Evolutionary conservation across 352 stramenopile species (phyloP), one percentile per base, ranked within the genome.

Genomic region (Globisporangium iwayamae): DNA sequence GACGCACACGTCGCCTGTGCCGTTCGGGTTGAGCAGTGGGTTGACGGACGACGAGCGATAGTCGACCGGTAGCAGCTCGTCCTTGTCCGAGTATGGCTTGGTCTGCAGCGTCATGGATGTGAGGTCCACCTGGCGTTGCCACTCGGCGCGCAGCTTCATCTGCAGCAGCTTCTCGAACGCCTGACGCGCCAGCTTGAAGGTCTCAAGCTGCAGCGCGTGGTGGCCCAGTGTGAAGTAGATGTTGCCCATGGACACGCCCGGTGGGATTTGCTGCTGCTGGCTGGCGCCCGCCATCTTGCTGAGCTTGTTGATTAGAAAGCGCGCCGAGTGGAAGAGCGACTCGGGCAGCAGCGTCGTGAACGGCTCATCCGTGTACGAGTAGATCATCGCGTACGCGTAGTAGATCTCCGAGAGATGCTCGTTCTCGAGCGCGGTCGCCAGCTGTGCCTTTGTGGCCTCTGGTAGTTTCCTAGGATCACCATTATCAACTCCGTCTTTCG

Each of bases 201-300:
- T 93, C 66, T 96, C 94, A 14, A 98, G 72, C 56, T 89, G 74
- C 63, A 97, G 74, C 10, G 90, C 82, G 62, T 98, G 79, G 43
- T 98, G 96, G 5, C 93, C 95, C 16, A 99, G 77, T 11, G 95
- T 98, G 70, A 98, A 98, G 46, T 98, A 94, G 43, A 97, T 90
- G 52, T 94, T 94, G 28, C 87, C 85, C 4, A 95, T 64, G 0
- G 89, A 98, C 46, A 99, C 88, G 2, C 96, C 95, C 13, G 78
- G 70, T 3, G 93, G 94, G 81, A 62, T 1, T 47, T 87, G 32
- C 56, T 63, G 36, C 32, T 36, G 32, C 32, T 36, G 32, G 10
- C 53, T 52, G 16, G 6, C 16, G 43, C 60, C 30, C 56, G 38
- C 45, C 57, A 54, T 62, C 65, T 69, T 79, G 18, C 69, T 72